phyloP scores from a whole-genome alignment of 805 yeast species.

The Yarrowia sp. region DNA sequence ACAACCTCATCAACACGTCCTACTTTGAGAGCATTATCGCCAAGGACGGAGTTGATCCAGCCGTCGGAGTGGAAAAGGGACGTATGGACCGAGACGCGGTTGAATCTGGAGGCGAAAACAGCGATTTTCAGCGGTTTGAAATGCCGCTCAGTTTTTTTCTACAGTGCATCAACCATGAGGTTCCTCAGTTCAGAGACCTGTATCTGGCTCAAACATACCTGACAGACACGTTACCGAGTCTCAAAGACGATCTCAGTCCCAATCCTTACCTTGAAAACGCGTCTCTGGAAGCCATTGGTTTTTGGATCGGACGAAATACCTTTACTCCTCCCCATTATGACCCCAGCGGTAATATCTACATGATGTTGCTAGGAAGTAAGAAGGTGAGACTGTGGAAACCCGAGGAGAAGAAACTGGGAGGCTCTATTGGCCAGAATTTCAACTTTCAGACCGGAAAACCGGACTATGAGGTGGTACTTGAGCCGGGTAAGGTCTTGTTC shows the following conservation, averaged over 20 bases:
- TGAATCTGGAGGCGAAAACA: neutral
- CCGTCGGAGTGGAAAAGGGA: constrained; percentile 13
- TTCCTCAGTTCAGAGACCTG: constrained; percentile 15
- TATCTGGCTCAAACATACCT: constrained; percentile 18
- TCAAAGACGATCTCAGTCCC: constrained; percentile 10
- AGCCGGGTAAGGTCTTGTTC: constrained; percentile 11
- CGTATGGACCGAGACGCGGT: constrained; percentile 12
- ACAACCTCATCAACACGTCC: constrained; percentile 1
- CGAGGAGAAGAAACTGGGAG: neutral
- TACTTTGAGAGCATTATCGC: constrained; percentile 14
- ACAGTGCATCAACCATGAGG: constrained; percentile 18
- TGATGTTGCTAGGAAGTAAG: constrained; percentile 11
- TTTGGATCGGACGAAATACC: constrained; percentile 22
- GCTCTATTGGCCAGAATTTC: neutral
- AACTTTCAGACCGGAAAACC: constrained; percentile 2
- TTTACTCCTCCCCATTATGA: constrained; percentile 20
- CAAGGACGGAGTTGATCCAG: constrained; percentile 18
- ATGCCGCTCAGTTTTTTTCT: constrained; percentile 21
- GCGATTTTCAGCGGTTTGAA: constrained; percentile 16
- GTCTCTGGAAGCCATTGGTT: constrained; percentile 2
- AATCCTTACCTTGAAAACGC: constrained; percentile 8
- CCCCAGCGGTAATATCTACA: constrained; percentile 18
- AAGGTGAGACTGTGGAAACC: constrained; percentile 22
- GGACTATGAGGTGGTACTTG: constrained; percentile 9
- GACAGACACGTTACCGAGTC: constrained; percentile 5